These are phyloP conservation scores for Lathyrus oleraceus DNA, from an alignment of 306 rosid genomes.

Conservation along the genomic window DNA sequence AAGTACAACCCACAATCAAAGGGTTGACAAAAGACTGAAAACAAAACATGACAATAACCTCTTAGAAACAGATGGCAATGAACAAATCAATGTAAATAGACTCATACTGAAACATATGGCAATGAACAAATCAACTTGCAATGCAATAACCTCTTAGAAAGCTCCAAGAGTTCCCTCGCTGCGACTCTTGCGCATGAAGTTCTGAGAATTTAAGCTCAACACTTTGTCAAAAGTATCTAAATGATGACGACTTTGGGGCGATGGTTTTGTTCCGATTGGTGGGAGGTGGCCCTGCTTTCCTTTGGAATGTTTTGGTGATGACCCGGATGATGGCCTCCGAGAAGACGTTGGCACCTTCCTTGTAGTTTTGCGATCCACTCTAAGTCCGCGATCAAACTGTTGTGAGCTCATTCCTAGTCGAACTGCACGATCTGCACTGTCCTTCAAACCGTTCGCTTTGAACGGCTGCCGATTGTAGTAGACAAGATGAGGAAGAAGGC, in stretches of 20 bases:
- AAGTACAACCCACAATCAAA: constrained; percentile 30
- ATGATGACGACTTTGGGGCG: constrained; percentile 43
- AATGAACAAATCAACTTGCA: constrained; percentile 1
- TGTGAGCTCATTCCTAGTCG: constrained; percentile 64
- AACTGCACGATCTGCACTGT: constrained; percentile 61
- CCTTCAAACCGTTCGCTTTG: constrained; percentile 63
- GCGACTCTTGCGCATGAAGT: constrained; percentile 67
- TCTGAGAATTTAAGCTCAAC: constrained; percentile 32
- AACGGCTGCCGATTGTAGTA: constrained; percentile 71
- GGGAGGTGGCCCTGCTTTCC: constrained; percentile 60
- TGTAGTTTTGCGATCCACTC: constrained; percentile 67
- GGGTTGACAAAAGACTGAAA: not conserved
- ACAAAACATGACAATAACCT: not conserved
- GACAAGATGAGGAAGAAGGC: constrained; percentile 88
- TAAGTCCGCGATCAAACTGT: constrained; percentile 69
- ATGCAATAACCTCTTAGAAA: constrained; percentile 47
- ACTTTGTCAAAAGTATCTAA: constrained; percentile 47
- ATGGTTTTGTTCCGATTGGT: constrained; percentile 52
- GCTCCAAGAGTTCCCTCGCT: constrained; percentile 74
- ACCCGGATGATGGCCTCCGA: constrained; percentile 45
- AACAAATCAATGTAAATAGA: not conserved
- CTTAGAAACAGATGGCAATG: not conserved
- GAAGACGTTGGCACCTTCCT: constrained; percentile 46
- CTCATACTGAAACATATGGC: not conserved
- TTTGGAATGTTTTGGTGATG: constrained; percentile 49